Evolutionary conservation across 129 eudicot genomes (phyloP).

Genomic region (Pseudognaphalium luteoalbum): DNA sequence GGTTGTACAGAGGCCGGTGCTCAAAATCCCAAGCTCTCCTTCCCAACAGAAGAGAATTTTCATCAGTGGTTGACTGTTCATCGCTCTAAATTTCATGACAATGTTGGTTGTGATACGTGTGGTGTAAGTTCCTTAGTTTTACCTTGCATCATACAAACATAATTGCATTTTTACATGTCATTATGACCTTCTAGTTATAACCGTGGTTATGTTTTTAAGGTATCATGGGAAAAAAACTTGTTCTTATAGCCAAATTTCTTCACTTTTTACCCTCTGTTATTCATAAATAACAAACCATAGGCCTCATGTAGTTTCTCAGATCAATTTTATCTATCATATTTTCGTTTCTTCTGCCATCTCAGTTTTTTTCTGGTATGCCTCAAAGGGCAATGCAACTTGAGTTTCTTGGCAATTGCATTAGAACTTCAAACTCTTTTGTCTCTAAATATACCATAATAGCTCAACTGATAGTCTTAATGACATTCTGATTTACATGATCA

Average conservation of each 20-base stretch:
- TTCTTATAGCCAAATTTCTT: too few relatives aligned
- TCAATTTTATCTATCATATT: too few relatives aligned
- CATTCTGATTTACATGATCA: neutral
- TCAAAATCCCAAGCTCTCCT: slow-evolving; percentile 29
- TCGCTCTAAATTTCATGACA: slow-evolving; percentile 45
- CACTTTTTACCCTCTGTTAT: too few relatives aligned
- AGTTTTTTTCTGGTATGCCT: neutral
- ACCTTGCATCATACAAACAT: neutral
- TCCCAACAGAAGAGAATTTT: slow-evolving; percentile 41
- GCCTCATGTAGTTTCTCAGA: too few relatives aligned
- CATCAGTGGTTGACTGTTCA: slow-evolving; percentile 43
- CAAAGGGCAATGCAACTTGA: neutral
- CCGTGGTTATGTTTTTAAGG: too few relatives aligned
- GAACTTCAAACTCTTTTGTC: neutral
- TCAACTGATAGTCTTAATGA: neutral
- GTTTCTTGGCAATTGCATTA: neutral
- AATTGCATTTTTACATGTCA: neutral
- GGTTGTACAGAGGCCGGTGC: slow-evolving; percentile 41
- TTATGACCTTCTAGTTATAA: too few relatives aligned
- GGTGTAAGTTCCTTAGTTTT: slow-evolving; percentile 50
- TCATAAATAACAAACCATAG: too few relatives aligned
- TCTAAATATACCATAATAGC: neutral
- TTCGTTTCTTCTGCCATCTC: neutral
- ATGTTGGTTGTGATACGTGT: slow-evolving; percentile 74
- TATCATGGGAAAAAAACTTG: too few relatives aligned